Evolutionary conservation across 192 early-diverging fungal genomes (phyloP), one percentile per base, ranked within the genome.

Genomic region (Podila epicladia): DNA sequence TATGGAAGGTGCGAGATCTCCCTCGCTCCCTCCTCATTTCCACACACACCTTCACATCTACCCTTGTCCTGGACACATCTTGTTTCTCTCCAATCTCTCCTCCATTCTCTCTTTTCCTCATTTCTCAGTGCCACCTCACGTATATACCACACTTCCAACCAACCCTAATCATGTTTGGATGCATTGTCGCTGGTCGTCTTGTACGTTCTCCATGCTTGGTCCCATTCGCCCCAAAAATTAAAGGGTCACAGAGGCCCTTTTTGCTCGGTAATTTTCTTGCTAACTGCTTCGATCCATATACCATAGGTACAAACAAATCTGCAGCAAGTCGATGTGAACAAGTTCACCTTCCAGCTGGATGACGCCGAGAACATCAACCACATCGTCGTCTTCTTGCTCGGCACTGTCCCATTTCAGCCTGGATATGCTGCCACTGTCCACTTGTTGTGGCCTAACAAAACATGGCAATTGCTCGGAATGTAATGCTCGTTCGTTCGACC

Each of bases 361-460:
- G 95, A 97, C 59, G 93, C 96, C 3, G 87, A 88, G 67, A 87
- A 83, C 62, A 94, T 97, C 85, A 99, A 99, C 85, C 97, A 99
- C 85, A 91, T 98, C 38, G 95, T 97, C 5, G 96, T 97, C 45
- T 99, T 99, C 72, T 82, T 97, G 38, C 90, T 95, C 5, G 97
- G 96, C 4, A 92, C 89, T 2, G 73, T 90, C 29, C 94, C 96
- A 4, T 97, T 99, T 72, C 95, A 97, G 64, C 87, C 92, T 13
- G 96, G 96, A 2, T 95, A 84, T 83, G 97, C 93, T 5, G 97
- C 97, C 15, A 97, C 97, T 0, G 97, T 97, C 19, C 97, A 99
- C 77, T 87, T 98, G 29, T 72, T 94, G n/a, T 96, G 95, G 95
- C 94, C 90, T 28, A 91, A 90, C 57, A 92, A 89, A 67, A 86